Conservation (phyloP, 163 green algal species). For the Chlorella variabilis region DNA sequence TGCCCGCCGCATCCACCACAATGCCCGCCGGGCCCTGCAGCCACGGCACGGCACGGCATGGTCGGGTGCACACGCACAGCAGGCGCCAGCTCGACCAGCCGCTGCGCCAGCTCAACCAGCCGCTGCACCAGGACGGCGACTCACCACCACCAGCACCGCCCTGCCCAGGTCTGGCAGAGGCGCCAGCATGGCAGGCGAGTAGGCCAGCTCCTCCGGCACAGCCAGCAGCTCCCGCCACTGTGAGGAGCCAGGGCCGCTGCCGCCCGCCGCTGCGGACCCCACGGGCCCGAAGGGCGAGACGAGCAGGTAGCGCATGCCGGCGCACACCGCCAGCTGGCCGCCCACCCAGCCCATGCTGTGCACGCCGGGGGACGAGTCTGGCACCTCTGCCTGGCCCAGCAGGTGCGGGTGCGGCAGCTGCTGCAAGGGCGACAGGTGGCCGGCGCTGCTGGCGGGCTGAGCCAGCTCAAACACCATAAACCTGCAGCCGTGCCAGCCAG, state of each 20-base stretch:
- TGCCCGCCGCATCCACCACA: conserved; percentile 44
- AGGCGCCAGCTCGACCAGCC: too few relatives aligned
- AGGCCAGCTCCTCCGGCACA: conserved; percentile 48
- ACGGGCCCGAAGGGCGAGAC: conserved; percentile 18
- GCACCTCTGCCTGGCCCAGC: conserved; percentile 40
- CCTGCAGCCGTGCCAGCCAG: not conserved
- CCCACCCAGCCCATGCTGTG: conserved; percentile 57
- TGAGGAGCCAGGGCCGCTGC: not conserved
- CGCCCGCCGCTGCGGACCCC: not conserved
- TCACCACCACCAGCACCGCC: conserved; percentile 38
- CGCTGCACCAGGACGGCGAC: not conserved
- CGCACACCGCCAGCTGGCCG: conserved; percentile 46
- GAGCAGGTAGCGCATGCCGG: conserved; percentile 54
- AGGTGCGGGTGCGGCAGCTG: conserved; percentile 20
- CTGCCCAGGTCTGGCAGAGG: conserved; percentile 19
- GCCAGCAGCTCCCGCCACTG: conserved; percentile 47
- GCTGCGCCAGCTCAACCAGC: not conserved
- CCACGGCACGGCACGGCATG: too few relatives aligned
- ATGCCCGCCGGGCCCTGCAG: conserved; percentile 57
- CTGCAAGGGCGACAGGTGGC: not conserved
- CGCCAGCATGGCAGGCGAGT: conserved; percentile 45
- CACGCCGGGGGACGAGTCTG: conserved; percentile 7
- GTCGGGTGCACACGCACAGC: too few relatives aligned
- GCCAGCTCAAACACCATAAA: conserved; percentile 50
- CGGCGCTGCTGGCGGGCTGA: not conserved